Evolutionary conservation across 192 early-diverging fungal species (phyloP), one percentile per base, ranked within the genome.

Genomic region (Gorgonomyces haynaldii): DNA sequence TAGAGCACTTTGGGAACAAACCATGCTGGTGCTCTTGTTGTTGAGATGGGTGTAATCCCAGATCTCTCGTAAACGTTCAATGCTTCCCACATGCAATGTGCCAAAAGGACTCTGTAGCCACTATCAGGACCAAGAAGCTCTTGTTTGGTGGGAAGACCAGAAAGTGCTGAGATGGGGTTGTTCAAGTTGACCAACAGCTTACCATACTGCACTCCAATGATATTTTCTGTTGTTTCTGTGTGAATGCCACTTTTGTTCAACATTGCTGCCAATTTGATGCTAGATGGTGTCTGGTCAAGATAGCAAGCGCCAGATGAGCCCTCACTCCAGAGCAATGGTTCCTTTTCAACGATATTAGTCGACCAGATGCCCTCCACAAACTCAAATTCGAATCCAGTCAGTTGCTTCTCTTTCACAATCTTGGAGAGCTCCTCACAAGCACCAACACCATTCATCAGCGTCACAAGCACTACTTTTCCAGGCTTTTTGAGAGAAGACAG

Each of bases 161-260:
- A 57, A 17, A 70, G 56, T 16, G 68, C 68, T 2, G 35, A 56
- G 17, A 67, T 39, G 27, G 68, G 58, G 47, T 70, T 70, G 52
- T 70, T 66, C 7, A 70, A 43, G 54, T 70, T 67, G 24, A 67
- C 15, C n/a, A 67, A 24, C 12, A 70, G 49, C 37, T 66, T 70
- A 4, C 65, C 57, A 40, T 70, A 67, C 7, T 50, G 54, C 10
- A 70, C 39, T 8, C 30, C 47, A 4, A 28, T 25, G 50, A 70
- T 70, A 36, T 70, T 57, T 20, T 16, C 30, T 2, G 51, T 37
- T 29, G 37, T 29, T 29, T 43, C 28, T 21, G 45, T 44, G 8
- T 43, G 50, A 9, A 67, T 43, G 12, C 57, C 61, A 12, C 44
- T 27, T 30, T 35, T 36, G n/a, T 36, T 32, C 4, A 70, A 45